Base-by-base conservation (phyloP, 768 basidiomycete species). In the Rhodotorula taiwanensis region DNA sequence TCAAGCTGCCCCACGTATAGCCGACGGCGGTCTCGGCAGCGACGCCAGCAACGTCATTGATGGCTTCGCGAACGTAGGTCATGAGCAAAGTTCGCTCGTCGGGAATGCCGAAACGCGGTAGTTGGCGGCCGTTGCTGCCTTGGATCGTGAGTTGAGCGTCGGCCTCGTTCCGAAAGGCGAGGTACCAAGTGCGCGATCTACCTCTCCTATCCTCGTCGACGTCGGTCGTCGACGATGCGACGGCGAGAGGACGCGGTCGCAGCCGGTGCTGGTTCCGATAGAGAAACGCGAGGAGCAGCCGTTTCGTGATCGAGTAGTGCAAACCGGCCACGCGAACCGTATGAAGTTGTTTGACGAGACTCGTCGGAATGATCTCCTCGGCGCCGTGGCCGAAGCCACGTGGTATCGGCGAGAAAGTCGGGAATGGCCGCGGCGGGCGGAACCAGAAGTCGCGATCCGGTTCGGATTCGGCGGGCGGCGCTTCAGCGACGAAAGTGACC, bases 1-100 rank as follows among this genome's bases (percentile, higher is more conserved):
- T 57, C 45, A 39, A 4, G 25, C 39, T 47, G 33, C 34, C 36
- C 55, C 55, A 57, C 5, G 11, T 36, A 45, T 47, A 57, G 15
- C 4, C 55, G 34, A 57, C 27, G 0, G 33, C 55, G 25, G 44
- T 28, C 42, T 55, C 55, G 33, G 45, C 10, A 0, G 33, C 42
- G 23, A 25, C 33, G 23, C 10, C 14, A 7, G 23, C 33, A 10
- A 23, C 30, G 11, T 14, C 23, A 23, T 7, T 11, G 4, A 33
- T 4, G 13, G 8, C 31, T 31, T 15, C 44, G 31, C 18, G 43
- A 6, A 43, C 43, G 31, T 33, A 18, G 15, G 5, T 6, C 13
- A 5, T 30, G 1, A 20, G 3, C 42, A 55, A 33, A 20, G 15
- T 13, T n/a, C 52, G 33, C 15, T n/a, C 36, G 2, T 41, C 21